Percentiles rank a stretch among this genome's conserved stretches.
Conservation (phyloP, 148 eudicot genomes). For the Cornus kousa region DNA sequence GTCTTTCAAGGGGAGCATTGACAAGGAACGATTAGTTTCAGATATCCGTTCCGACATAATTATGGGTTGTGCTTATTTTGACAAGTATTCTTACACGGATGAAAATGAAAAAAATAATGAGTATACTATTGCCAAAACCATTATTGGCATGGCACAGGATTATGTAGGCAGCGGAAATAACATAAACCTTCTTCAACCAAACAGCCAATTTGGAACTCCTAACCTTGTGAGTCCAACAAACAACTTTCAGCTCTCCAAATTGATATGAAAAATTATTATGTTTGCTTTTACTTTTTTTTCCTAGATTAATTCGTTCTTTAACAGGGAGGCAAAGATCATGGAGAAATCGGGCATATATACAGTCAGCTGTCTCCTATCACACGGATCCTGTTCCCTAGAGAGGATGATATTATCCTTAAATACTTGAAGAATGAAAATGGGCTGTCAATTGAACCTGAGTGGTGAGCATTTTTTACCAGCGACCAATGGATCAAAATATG, state of each 20-base stretch:
- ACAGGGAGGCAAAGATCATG: constrained; percentile 97
- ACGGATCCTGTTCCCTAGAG: constrained; percentile 69
- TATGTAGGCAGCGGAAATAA: too few species aligned
- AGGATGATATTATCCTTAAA: constrained; percentile 63
- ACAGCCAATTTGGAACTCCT: constrained; percentile 86
- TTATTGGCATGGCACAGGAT: too few species aligned
- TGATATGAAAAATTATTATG: too few species aligned
- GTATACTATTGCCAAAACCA: constrained; percentile 21
- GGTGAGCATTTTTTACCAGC: constrained; percentile 38
- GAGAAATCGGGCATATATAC: constrained; percentile 72
- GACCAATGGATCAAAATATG: not conserved
- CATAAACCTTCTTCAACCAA: too few species aligned
- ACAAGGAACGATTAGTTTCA: constrained; percentile 69
- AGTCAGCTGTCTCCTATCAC: constrained; percentile 55
- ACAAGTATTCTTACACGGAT: not conserved
- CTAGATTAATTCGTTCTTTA: not conserved
- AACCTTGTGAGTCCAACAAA: constrained; percentile 34
- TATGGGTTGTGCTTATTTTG: constrained; percentile 88
- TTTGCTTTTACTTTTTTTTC: not conserved
- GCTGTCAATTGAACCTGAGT: constrained; percentile 69
- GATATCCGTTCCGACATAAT: constrained; percentile 86
- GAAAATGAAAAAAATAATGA: constrained; percentile 64
- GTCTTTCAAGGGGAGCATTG: constrained; percentile 61
- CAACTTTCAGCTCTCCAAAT: not conserved
- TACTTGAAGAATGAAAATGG: constrained; percentile 79